phyloP scores from a whole-genome alignment of 495 filamentous ascomycete species.

The Penicillium canescens region DNA sequence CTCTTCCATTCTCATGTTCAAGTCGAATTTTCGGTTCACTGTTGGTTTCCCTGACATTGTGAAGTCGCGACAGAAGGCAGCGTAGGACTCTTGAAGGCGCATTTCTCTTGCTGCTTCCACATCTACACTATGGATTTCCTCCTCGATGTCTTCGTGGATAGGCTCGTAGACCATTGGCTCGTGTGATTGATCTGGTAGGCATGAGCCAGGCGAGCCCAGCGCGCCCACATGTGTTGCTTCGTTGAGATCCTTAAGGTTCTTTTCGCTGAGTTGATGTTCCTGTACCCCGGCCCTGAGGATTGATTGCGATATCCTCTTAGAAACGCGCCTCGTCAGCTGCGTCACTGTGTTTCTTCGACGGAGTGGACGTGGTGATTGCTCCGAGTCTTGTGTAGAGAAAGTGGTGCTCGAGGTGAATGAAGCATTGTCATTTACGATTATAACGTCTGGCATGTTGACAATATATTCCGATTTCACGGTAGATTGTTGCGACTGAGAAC shows the following conservation, averaged over 20 bases:
- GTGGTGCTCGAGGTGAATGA: conserved; percentile 14
- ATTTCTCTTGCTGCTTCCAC: conserved; percentile 9
- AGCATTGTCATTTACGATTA: conserved; percentile 13
- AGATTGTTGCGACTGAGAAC: neutral
- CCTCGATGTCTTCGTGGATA: conserved; percentile 5
- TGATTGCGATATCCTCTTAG: conserved; percentile 21
- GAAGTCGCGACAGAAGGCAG: conserved; percentile 26
- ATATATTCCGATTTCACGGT: neutral
- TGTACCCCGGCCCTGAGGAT: neutral
- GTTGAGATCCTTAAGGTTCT: conserved; percentile 13
- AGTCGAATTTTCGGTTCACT: conserved; percentile 11
- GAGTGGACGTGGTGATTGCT: conserved; percentile 1
- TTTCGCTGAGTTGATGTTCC: conserved; percentile 15
- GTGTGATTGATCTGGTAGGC: neutral
- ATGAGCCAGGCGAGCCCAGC: neutral
- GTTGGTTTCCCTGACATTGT: conserved; percentile 11
- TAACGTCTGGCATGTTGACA: conserved; percentile 13
- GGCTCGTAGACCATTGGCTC: neutral
- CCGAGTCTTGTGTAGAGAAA: conserved; percentile 15
- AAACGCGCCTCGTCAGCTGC: conserved; percentile 19
- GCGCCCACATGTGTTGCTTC: neutral
- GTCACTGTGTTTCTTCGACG: conserved; percentile 16
- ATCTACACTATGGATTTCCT: neutral
- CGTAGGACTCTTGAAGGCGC: conserved; percentile 19
- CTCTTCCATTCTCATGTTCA: conserved; percentile 10